Evolutionary conservation across 495 filamentous ascomycete species (phyloP).

Genomic region (Annulohypoxylon moriforme): DNA sequence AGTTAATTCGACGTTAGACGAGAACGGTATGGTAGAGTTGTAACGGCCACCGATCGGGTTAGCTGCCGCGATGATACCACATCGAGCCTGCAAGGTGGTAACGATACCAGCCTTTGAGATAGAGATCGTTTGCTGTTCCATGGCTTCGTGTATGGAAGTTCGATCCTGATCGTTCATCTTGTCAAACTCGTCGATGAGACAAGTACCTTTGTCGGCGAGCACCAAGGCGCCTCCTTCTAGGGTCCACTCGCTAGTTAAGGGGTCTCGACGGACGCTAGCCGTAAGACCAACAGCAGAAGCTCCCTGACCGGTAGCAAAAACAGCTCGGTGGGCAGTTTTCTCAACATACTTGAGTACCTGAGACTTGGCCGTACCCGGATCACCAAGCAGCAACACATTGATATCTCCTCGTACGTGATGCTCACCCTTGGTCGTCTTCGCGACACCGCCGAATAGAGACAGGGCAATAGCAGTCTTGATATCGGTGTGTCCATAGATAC

Average conservation of each 20-base stretch:
- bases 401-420: slow-evolving; percentile 96
- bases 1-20: slow-evolving; percentile 94
- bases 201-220: slow-evolving; percentile 93
- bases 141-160: slow-evolving; percentile 98
- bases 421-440: slow-evolving; percentile 87
- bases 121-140: slow-evolving; percentile 99
- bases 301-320: slow-evolving; percentile 98
- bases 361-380: slow-evolving; percentile 98
- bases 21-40: slow-evolving; percentile 95
- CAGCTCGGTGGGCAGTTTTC: slow-evolving; percentile 95
- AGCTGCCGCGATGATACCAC: slow-evolving; percentile 95
- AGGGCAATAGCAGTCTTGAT: slow-evolving; percentile 98
- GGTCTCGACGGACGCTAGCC: slow-evolving; percentile 94
- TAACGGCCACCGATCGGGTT: slow-evolving; percentile 97
- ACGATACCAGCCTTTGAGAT: slow-evolving; percentile 99
- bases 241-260: slow-evolving; percentile 97
- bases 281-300: slow-evolving; percentile 98
- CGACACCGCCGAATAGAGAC: slow-evolving; percentile 94
- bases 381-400: slow-evolving; percentile 96
- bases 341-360: slow-evolving; percentile 98
- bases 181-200: slow-evolving; percentile 99
- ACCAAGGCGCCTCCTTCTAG: slow-evolving; percentile 97
- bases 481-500: slow-evolving; percentile 96
- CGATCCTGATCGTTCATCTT: slow-evolving; percentile 99
- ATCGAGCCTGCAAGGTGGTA: slow-evolving; percentile 96